Percentiles rank a stretch among this genome's conserved stretches.
These are phyloP conservation scores for Hyaloperonospora brassicae DNA, from an alignment of 352 stramenopile species.

Conservation along the genomic window DNA sequence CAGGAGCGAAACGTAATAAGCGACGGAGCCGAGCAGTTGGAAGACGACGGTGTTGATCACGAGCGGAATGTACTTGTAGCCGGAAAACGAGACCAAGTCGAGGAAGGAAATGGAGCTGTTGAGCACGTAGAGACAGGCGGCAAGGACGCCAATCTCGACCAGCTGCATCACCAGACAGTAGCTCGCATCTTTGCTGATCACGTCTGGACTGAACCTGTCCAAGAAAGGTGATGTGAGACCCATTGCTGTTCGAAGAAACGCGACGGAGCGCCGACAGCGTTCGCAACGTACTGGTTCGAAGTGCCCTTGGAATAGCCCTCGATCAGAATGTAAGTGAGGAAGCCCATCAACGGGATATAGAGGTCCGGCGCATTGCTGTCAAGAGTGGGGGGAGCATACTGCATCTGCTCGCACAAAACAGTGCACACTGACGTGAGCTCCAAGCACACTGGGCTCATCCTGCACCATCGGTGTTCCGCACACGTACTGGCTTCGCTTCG, in stretches of 20 bases:
- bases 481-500: slow-evolving; percentile 49
- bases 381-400: slow-evolving; percentile 85
- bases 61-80: slow-evolving; percentile 99
- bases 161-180: slow-evolving; percentile 88
- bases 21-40: slow-evolving; percentile 66
- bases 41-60: slow-evolving; percentile 91
- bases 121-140: slow-evolving; percentile 92
- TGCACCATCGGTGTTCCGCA: neutral
- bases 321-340: slow-evolving; percentile 98
- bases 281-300: slow-evolving; percentile 67
- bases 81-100: slow-evolving; percentile 95
- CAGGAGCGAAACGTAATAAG: slow-evolving; percentile 90
- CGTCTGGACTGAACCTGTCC: slow-evolving; percentile 92
- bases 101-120: slow-evolving; percentile 90
- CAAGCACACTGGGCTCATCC: neutral
- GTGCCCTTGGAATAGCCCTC: slow-evolving; percentile 94
- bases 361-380: slow-evolving; percentile 98
- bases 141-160: slow-evolving; percentile 89
- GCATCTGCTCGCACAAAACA: slow-evolving; percentile 29
- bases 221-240: slow-evolving; percentile 3
- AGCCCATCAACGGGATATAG: slow-evolving; percentile 98
- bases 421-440: neutral
- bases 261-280: neutral
- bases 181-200: slow-evolving; percentile 90
- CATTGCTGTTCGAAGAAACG: neutral